Conservation (phyloP, 2,329 filamentous ascomycete species). For the Penicillium sp. region DNA sequence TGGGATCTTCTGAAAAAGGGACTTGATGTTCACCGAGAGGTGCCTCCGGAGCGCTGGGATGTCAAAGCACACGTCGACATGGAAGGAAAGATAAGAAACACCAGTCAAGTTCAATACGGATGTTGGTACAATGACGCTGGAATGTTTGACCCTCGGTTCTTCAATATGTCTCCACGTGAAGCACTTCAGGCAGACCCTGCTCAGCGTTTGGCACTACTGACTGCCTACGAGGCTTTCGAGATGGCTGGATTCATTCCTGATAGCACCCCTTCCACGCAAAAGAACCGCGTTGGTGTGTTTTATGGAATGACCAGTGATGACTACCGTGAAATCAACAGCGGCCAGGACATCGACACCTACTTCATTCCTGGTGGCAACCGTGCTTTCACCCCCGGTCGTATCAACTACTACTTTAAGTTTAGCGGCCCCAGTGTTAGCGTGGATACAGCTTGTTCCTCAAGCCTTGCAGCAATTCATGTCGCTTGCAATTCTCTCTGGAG, state of each 20-base stretch:
- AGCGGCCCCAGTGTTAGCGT: conserved; percentile 69
- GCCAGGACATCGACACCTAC: conserved; percentile 69
- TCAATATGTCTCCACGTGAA: conserved; percentile 82
- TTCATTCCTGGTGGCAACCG: conserved; percentile 64
- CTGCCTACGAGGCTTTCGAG: conserved; percentile 78
- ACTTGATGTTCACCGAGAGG: conserved; percentile 64
- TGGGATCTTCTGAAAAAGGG: conserved; percentile 75
- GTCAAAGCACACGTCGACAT: conserved; percentile 69
- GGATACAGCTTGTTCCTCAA: conserved; percentile 77
- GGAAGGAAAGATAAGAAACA: conserved; percentile 71
- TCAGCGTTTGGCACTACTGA: conserved; percentile 72
- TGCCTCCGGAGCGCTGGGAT: conserved; percentile 70
- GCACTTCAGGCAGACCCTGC: conserved; percentile 79
- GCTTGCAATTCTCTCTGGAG: conserved; percentile 71
- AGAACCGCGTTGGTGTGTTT: conserved; percentile 67
- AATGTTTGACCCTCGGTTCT: conserved; percentile 78
- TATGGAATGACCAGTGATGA: conserved; percentile 75
- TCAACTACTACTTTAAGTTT: conserved; percentile 71
- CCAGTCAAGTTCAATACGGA: conserved; percentile 72
- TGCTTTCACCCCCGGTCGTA: conserved; percentile 41
- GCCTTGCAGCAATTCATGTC: conserved; percentile 68
- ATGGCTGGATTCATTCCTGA: conserved; percentile 76
- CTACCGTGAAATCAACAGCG: conserved; percentile 72
- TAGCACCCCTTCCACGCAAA: conserved; percentile 65
- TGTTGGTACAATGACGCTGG: conserved; percentile 75